phyloP scores from a whole-genome alignment of 2,329 filamentous ascomycete species.

The Cercospora canescens region DNA sequence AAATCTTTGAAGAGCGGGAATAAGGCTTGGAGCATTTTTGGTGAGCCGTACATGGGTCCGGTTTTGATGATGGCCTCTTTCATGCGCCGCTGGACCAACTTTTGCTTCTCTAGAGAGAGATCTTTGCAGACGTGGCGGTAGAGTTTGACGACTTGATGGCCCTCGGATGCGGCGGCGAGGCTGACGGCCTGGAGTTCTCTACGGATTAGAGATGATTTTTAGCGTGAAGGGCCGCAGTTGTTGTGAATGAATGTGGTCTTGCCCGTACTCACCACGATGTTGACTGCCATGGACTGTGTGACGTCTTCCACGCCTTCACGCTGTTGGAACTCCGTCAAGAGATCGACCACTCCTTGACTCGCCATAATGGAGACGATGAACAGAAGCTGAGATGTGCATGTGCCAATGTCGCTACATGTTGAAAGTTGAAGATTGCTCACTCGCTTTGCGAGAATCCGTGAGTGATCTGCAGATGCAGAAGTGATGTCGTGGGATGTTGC shows the following conservation, averaged over 20 bases:
- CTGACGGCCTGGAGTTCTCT: slow-evolving; percentile 8
- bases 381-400: neutral
- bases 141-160: slow-evolving; percentile 16
- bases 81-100: slow-evolving; percentile 16
- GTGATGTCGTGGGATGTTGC: neutral
- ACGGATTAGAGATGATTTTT: no score
- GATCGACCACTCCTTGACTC: neutral
- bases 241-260: neutral
- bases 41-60: slow-evolving; percentile 8
- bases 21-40: slow-evolving; percentile 13
- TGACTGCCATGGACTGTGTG: neutral
- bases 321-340: neutral
- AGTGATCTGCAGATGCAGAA: neutral
- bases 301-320: slow-evolving; percentile 8
- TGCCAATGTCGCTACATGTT: neutral
- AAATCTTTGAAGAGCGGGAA: slow-evolving; percentile 19
- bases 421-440: neutral
- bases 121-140: slow-evolving; percentile 16
- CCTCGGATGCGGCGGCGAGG: slow-evolving; percentile 15
- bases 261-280: slow-evolving; percentile 4
- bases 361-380: neutral
- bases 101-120: slow-evolving; percentile 9
- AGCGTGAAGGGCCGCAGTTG: no score
- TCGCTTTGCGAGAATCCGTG: neutral
- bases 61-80: slow-evolving; percentile 21